Evolutionary conservation across 768 basidiomycete genomes (phyloP).

Genomic region (Leccinum pellstonianum): DNA sequence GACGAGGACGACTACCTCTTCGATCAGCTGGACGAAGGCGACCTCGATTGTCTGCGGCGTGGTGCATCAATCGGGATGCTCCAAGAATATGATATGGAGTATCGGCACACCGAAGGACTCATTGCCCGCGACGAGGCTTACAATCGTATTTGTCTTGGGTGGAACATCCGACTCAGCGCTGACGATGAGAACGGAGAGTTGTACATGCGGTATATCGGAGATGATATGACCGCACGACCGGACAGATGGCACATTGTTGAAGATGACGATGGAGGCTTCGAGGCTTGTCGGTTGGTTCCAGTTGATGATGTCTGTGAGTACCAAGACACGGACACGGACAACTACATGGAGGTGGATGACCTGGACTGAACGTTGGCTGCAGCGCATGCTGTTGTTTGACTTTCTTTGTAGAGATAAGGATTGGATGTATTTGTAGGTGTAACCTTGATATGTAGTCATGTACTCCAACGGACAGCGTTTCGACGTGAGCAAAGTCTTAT

Average conservation of each 20-base stretch:
- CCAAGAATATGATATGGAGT: constrained; percentile 51
- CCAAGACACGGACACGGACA: constrained; percentile 40
- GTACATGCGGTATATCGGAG: constrained; percentile 41
- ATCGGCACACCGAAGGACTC: constrained; percentile 55
- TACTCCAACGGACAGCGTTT: neutral
- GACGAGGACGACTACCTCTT: constrained; percentile 36
- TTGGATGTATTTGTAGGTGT: constrained; percentile 12
- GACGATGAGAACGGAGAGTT: constrained; percentile 41
- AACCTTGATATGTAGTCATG: neutral
- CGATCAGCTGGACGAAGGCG: constrained; percentile 35
- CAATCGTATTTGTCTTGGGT: constrained; percentile 60
- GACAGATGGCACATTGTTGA: constrained; percentile 44
- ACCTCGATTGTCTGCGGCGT: constrained; percentile 49
- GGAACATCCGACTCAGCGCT: constrained; percentile 55
- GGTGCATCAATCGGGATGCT: constrained; percentile 63
- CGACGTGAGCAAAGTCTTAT: neutral
- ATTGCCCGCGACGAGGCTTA: constrained; percentile 42
- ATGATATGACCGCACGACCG: constrained; percentile 40
- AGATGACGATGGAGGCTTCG: constrained; percentile 40
- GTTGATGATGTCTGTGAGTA: constrained; percentile 37
- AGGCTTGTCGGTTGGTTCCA: constrained; percentile 40
- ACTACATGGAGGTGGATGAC: constrained; percentile 33
- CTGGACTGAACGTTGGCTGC: constrained; percentile 5
- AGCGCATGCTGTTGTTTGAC: neutral
- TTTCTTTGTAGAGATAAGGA: neutral